Evolutionary conservation across 208 protist species (phyloP), one percentile per base, ranked within the genome.

Genomic region (Leishmania tarentolae): DNA sequence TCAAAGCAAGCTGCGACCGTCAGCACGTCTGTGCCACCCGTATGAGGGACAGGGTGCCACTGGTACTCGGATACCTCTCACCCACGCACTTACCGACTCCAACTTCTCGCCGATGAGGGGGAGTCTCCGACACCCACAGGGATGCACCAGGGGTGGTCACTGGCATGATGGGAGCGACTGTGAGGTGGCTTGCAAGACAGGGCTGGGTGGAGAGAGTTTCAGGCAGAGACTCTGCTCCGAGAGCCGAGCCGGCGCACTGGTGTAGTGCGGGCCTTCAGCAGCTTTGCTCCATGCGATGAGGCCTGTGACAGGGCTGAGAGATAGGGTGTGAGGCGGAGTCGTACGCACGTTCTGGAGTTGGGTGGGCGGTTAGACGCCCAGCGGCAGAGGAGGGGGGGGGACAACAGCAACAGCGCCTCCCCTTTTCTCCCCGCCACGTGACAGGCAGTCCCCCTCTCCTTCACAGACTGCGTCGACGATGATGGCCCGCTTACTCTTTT

Each of bases 401-500:
- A 40, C 61, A 24, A 21, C 4, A 15, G 8, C 31, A 5, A 40
- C 61, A 40, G 8, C 13, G 61, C 17, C 66, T 1, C 66, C 66
- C n/a, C 15, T 47, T 28, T 5, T 4, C 44, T 35, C 19, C 37
- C 35, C 35, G n/a, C n/a, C n/a, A n/a, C n/a, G n/a, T n/a, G n/a
- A n/a, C n/a, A n/a, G n/a, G n/a, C n/a, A n/a, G n/a, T n/a, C n/a
- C 37, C 68, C 68, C 21, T 47, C 42, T 44, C 9, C 44, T 17
- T 68, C 13, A 13, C n/a, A 8, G 13, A 17, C 42, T 46, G 35
- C 68, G 50, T 4, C 50, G 17, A 8, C 31, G 50, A 28, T 46
- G n/a, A n/a, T 35, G 24, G 70, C 6, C 31, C 72, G 65, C 31
- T 72, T 79, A 86, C 9, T 86, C 31, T 21, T 85, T 73, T 11